These are phyloP conservation scores for Wakefieldia striispora DNA, from an alignment of 768 basidiomycete genomes.

Conservation along the genomic window DNA sequence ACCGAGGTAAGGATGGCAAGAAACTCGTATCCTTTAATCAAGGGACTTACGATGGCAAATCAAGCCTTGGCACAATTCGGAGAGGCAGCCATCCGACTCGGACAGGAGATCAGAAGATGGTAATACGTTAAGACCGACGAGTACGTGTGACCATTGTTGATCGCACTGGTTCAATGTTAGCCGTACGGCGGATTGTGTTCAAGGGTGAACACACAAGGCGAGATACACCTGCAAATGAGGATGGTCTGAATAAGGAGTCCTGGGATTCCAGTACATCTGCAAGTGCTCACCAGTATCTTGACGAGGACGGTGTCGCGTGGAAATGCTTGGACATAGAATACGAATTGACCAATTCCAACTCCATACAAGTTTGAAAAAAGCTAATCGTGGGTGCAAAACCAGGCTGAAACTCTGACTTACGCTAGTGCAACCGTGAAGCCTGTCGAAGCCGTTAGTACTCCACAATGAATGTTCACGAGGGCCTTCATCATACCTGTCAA, in stretches of 20 bases:
- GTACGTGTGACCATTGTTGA: conserved; percentile 6
- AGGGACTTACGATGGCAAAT: conserved; percentile 8
- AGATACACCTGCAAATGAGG: conserved; percentile 1
- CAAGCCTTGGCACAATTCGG: not conserved
- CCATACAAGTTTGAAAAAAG: conserved; percentile 17
- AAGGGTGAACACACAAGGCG: conserved; percentile 8
- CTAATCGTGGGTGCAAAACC: not conserved
- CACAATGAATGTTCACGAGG: too few relatives aligned
- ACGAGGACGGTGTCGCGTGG: conserved; percentile 11
- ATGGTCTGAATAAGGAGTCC: not conserved
- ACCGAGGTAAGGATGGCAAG: not conserved
- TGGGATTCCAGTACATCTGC: not conserved
- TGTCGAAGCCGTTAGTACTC: conserved; percentile 14
- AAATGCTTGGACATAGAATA: conserved; percentile 18
- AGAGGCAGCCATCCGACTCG: not conserved
- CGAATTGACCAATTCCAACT: conserved; percentile 13
- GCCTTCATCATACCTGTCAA: conserved; percentile 12
- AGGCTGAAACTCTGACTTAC: conserved; percentile 7
- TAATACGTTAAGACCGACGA: not conserved
- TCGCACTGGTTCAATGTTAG: conserved; percentile 7
- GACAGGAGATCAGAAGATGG: conserved; percentile 11
- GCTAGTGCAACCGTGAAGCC: conserved; percentile 11
- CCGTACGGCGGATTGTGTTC: too few relatives aligned
- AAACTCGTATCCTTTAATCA: not conserved
- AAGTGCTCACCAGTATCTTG: conserved; percentile 14